These are phyloP conservation scores for Plantago ovata DNA, from an alignment of 257 asterid genomes.

Conservation along the genomic window DNA sequence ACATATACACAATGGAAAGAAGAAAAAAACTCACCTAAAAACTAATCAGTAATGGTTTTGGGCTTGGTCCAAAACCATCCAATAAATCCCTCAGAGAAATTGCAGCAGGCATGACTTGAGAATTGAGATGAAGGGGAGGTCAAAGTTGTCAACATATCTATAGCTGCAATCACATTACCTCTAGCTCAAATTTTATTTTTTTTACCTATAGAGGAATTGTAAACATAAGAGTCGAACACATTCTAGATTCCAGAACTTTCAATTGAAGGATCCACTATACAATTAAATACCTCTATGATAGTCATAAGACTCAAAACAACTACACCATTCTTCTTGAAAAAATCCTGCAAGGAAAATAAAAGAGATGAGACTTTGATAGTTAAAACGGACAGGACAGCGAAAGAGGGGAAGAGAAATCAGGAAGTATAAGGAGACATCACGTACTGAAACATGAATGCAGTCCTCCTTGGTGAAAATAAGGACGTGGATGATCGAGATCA, in stretches of 20 bases:
- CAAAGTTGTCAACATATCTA: conserved; percentile 49
- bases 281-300: conserved; percentile 79
- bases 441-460: conserved; percentile 77
- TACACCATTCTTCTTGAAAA: conserved; percentile 80
- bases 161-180: conserved; percentile 69
- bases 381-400: conserved; percentile 1
- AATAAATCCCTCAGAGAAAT: conserved; percentile 81
- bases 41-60: conserved; percentile 1
- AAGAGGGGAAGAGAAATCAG: neutral
- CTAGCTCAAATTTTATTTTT: conserved; percentile 72
- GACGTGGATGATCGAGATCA: conserved; percentile 97
- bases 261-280: conserved; percentile 81
- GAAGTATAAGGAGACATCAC: conserved; percentile 20
- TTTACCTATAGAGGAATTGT: conserved; percentile 46
- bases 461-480: conserved; percentile 91
- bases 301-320: conserved; percentile 98
- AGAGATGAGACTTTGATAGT: neutral
- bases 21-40: conserved; percentile 3
- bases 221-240: conserved; percentile 4
- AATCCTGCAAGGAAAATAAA: conserved; percentile 54
- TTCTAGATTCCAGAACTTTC: conserved; percentile 4
- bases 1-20: neutral
- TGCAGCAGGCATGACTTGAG: conserved; percentile 39
- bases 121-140: conserved; percentile 45
- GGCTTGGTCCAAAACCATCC: conserved; percentile 69